These are phyloP conservation scores for Coemansia sp. DNA, from an alignment of 192 early-diverging fungal species.

Conservation along the genomic window DNA sequence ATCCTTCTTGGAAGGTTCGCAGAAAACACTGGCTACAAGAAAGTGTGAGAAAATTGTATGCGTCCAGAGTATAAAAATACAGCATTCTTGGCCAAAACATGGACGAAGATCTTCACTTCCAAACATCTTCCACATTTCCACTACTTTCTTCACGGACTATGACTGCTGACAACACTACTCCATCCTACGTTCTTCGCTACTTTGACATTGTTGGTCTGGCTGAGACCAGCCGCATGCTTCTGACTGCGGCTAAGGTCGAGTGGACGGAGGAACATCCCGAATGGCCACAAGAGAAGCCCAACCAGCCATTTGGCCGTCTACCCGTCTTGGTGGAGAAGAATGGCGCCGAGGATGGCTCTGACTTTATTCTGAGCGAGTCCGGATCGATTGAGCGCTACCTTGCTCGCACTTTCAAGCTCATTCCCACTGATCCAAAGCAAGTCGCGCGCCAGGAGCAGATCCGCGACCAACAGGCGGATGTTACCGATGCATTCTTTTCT, in stretches of 20 bases:
- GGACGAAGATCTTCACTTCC: neutral
- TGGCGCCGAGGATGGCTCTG: slow-evolving; percentile 35
- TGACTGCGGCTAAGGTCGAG: slow-evolving; percentile 40
- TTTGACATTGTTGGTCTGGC: slow-evolving; percentile 32
- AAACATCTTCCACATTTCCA: neutral
- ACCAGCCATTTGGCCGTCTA: slow-evolving; percentile 55
- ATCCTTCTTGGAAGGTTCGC: neutral
- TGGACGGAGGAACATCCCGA: slow-evolving; percentile 53
- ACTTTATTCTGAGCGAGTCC: slow-evolving; percentile 46
- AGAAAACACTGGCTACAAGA: neutral
- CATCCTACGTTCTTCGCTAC: slow-evolving; percentile 40
- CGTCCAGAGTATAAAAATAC: neutral
- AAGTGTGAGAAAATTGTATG: neutral
- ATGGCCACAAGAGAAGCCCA: slow-evolving; percentile 55
- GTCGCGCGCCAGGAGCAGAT: slow-evolving; percentile 44
- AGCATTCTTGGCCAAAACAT: neutral
- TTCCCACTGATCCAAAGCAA: slow-evolving; percentile 36
- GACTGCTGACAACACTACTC: slow-evolving; percentile 2
- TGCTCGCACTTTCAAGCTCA: slow-evolving; percentile 43
- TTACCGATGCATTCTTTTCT: neutral
- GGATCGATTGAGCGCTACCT: slow-evolving; percentile 59
- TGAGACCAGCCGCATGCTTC: slow-evolving; percentile 44
- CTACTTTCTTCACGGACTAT: neutral
- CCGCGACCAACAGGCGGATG: slow-evolving; percentile 23
- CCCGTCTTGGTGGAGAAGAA: slow-evolving; percentile 56